These are phyloP conservation scores for Colletotrichum karsti DNA, from an alignment of 2,329 filamentous ascomycete genomes.

Conservation along the genomic window DNA sequence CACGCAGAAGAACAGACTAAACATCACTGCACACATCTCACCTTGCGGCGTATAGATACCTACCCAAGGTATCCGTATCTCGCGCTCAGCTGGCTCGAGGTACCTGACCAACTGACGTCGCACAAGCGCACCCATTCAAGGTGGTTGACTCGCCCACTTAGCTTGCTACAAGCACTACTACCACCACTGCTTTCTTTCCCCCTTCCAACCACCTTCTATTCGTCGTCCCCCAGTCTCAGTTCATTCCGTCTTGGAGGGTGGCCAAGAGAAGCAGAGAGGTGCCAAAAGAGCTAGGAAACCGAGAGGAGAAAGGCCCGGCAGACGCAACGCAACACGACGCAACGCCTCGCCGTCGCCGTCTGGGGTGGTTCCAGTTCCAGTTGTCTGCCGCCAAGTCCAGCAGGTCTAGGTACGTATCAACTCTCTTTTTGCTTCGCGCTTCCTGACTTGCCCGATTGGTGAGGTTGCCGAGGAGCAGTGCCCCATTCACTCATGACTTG, in stretches of 20 bases:
- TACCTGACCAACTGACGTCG: constrained; percentile 20
- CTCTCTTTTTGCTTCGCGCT: background rate
- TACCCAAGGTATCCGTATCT: background rate
- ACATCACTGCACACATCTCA: background rate
- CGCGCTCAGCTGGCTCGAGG: constrained; percentile 16
- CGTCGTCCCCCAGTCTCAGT: background rate
- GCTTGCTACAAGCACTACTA: background rate
- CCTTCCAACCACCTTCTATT: background rate
- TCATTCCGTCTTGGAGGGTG: constrained; percentile 14
- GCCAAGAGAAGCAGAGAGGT: constrained; percentile 1
- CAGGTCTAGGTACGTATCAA: constrained; percentile 23
- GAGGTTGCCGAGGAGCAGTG: constrained; percentile 8
- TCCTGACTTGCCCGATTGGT: background rate
- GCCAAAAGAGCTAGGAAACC: background rate
- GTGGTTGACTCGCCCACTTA: constrained; percentile 22
- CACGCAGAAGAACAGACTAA: background rate
- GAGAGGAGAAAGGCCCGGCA: constrained; percentile 17
- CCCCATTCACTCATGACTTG: background rate
- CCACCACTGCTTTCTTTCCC: background rate
- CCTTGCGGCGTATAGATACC: background rate
- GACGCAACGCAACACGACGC: constrained; percentile 15
- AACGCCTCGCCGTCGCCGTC: constrained; percentile 1
- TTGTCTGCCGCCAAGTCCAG: constrained; percentile 9
- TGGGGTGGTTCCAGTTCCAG: background rate
- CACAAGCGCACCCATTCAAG: constrained; percentile 16